Evolutionary conservation across 2,329 filamentous ascomycete genomes (phyloP).

Genomic region (Dactylellina sp.): DNA sequence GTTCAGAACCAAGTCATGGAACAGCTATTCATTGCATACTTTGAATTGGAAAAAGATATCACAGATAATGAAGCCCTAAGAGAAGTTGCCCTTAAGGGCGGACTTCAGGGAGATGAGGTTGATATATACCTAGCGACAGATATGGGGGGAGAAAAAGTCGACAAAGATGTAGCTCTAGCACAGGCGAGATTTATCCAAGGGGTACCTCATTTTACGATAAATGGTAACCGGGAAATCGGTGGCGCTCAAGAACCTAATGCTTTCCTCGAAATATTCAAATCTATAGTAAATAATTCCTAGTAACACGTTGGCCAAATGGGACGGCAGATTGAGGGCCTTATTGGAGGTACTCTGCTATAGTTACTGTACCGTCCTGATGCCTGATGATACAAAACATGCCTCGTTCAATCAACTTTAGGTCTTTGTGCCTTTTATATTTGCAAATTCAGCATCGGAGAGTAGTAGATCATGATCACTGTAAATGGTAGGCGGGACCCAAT

Average conservation of each 20-base stretch:
- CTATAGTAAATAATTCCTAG: conserved; percentile 20
- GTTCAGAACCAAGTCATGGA: conserved; percentile 72
- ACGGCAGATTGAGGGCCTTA: too few species aligned
- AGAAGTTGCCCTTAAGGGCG: conserved; percentile 69
- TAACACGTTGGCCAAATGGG: too few species aligned
- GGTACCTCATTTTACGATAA: conserved; percentile 81
- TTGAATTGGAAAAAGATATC: conserved; percentile 74
- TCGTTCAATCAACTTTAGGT: too few species aligned
- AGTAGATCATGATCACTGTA: too few species aligned
- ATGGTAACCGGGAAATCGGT: conserved; percentile 74
- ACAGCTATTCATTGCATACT: conserved; percentile 75
- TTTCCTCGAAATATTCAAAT: conserved; percentile 75
- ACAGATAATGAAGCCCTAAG: conserved; percentile 70
- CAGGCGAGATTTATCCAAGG: conserved; percentile 70
- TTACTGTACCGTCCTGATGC: too few species aligned
- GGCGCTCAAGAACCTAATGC: conserved; percentile 77
- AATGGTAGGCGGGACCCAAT: too few species aligned
- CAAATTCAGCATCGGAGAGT: too few species aligned
- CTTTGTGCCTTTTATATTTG: too few species aligned
- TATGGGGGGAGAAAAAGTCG: conserved; percentile 71
- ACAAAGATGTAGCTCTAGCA: conserved; percentile 69
- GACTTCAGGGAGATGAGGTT: conserved; percentile 69
- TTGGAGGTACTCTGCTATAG: too few species aligned
- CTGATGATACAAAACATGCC: too few species aligned
- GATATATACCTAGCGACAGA: conserved; percentile 63